Conservation (phyloP, 2,329 filamentous ascomycete species). For the Aspergillus sp. region DNA sequence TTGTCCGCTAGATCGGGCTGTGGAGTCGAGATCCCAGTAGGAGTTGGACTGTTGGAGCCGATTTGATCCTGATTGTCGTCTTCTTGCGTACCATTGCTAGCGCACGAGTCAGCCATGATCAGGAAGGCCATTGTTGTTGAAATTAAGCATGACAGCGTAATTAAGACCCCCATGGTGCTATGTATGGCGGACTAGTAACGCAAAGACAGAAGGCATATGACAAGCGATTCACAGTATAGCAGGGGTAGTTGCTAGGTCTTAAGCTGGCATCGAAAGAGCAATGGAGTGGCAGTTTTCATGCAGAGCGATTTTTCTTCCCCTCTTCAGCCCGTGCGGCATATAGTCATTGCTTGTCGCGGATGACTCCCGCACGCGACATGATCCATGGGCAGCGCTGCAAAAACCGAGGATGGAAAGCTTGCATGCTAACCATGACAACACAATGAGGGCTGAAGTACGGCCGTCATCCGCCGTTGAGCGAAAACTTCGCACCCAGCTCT, state of each 20-base stretch:
- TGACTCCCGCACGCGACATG: conserved; percentile 1
- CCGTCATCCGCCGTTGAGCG: background rate
- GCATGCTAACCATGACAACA: background rate
- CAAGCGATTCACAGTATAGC: background rate
- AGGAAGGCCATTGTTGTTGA: background rate
- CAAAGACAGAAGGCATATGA: background rate
- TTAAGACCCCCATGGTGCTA: conserved; percentile 11
- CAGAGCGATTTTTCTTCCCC: background rate
- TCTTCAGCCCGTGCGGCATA: conserved; percentile 7
- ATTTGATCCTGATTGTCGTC: conserved; percentile 48
- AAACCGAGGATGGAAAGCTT: background rate
- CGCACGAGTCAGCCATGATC: conserved; percentile 29
- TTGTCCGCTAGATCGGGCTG: conserved; percentile 93
- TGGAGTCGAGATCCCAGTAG: conserved; percentile 88
- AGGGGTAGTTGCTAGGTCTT: background rate
- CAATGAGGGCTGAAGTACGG: background rate
- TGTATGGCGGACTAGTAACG: background rate
- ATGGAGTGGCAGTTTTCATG: background rate
- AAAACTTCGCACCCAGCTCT: background rate
- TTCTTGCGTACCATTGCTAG: conserved; percentile 36
- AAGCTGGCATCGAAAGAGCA: background rate
- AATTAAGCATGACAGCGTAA: conserved; percentile 9
- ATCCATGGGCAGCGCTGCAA: background rate
- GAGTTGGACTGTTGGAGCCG: conserved; percentile 77
- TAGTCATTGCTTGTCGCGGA: conserved; percentile 3